phyloP scores from a whole-genome alignment of 306 rosid genomes.

The Cyamopsis tetragonoloba region DNA sequence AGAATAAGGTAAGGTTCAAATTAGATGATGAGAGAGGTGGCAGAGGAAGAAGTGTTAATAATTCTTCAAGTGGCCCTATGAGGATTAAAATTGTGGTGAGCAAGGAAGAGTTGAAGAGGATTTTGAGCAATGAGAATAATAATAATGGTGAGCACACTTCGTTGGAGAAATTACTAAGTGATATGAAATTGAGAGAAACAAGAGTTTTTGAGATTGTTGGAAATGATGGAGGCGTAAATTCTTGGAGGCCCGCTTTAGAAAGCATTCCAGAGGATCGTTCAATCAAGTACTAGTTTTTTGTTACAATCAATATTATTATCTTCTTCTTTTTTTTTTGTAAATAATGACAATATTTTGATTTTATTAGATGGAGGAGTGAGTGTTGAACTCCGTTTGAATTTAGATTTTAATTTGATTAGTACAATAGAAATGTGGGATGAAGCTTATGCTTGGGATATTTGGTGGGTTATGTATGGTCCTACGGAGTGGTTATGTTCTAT shows the following conservation, averaged over 20 bases:
- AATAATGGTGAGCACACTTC: constrained; percentile 26
- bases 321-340: constrained; percentile 7
- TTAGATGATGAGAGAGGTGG: not conserved
- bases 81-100: constrained; percentile 65
- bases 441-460: not conserved
- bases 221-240: constrained; percentile 2
- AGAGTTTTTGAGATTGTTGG: constrained; percentile 25
- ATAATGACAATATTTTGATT: not conserved
- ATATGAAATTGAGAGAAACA: constrained; percentile 45
- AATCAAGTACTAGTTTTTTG: not conserved
- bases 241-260: constrained; percentile 68
- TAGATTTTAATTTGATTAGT: constrained; percentile 8
- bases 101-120: constrained; percentile 55
- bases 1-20: constrained; percentile 26
- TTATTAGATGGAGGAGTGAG: constrained; percentile 19
- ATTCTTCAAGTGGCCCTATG: constrained; percentile 32
- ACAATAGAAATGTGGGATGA: not conserved
- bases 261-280: constrained; percentile 57
- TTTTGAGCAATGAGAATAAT: constrained; percentile 34
- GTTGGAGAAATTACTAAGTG: constrained; percentile 46
- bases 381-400: constrained; percentile 19
- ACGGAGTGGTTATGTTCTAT: not conserved
- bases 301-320: not conserved
- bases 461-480: not conserved
- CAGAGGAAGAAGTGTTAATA: not conserved